Percentiles rank a stretch among this genome's conserved stretches.
Conservation (phyloP, 202 grass and related monocot species). For the Setaria italica region DNA sequence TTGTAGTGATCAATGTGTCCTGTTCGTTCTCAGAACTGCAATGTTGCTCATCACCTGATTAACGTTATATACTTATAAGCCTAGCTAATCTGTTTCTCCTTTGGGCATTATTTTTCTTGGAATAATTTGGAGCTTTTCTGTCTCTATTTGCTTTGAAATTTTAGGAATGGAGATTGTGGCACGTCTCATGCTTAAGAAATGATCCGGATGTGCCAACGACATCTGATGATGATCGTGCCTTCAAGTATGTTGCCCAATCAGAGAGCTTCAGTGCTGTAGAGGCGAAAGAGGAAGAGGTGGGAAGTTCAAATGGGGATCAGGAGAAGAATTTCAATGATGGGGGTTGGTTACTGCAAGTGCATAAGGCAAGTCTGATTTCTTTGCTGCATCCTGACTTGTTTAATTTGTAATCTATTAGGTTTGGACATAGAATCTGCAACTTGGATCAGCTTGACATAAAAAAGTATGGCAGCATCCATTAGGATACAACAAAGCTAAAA, state of each 20-base stretch:
- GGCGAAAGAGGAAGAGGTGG: constrained; percentile 32
- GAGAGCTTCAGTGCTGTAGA: constrained; percentile 29
- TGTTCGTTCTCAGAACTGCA: constrained; percentile 1
- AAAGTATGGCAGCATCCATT: neutral
- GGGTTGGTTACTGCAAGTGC: constrained; percentile 43
- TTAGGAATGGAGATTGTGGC: constrained; percentile 60
- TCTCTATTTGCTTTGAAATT: constrained; percentile 16
- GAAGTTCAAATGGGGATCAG: constrained; percentile 2
- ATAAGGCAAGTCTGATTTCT: constrained; percentile 43
- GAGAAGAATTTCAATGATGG: constrained; percentile 13
- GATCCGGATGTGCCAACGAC: constrained; percentile 54
- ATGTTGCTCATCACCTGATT: neutral
- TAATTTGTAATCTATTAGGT: neutral
- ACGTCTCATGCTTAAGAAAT: constrained; percentile 65
- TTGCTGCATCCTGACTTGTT: neutral
- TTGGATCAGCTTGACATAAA: neutral
- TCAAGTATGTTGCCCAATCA: constrained; percentile 34
- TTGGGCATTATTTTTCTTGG: too few relatives aligned
- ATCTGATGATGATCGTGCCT: constrained; percentile 32
- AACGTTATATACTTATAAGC: neutral
- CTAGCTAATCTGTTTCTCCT: too few relatives aligned
- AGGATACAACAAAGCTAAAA: neutral
- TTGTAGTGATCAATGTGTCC: neutral
- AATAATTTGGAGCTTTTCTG: neutral
- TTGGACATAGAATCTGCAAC: constrained; percentile 6